Base-by-base conservation (phyloP, 1,284 basidiomycete genomes). In the Somion occarium region DNA sequence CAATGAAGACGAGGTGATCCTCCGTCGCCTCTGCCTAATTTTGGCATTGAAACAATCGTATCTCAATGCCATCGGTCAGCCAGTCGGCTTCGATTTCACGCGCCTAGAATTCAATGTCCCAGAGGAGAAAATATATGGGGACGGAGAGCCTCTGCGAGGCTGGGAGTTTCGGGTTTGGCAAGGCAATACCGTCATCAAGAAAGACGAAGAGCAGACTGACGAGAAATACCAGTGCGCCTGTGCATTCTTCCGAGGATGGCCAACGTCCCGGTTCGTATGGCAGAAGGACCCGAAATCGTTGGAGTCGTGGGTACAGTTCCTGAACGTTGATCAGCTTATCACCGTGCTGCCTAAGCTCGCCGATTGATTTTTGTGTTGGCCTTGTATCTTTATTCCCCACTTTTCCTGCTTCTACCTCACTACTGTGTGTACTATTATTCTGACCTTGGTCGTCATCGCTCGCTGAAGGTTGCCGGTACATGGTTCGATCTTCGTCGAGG, bases 81-180 rank as follows among this genome's bases (percentile, higher is more conserved):
- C 85, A 2, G 68, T 81, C 23, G 88, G 86, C 1, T 90, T 91
- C 64, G 88, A 91, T 69, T 87, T 77, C 69, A 80, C 83, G 3
- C 81, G 88, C 1, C 80, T 91, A 56, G 85, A 90, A 59, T 88
- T 88, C 72, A 79, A 89, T 65, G 77, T 90, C 45, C 80, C 82
- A 0, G 73, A 75, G 25, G 70, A 79, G 53, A 73, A 66, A 5
- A 83, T 83, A 12, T 73, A 67, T 1, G 85, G 83, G 1, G 89
- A 91, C 64, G 79, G 79, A 2, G 75, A 79, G 48, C 75, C 79
- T 0, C 69, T 91, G 1, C 72, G 74, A 18, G 88, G 89, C 0
- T 91, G 88, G 88, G 89, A 91, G 63, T 91, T 91, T 67, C 78
- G 88, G 11, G 71, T 90, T 30, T 91, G 87, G 74, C 78, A 77